Percentiles rank a stretch among this genome's conserved stretches.
phyloP scores from a whole-genome alignment of 805 yeast genomes.

The Saccharomycopsis synnaedendra region DNA sequence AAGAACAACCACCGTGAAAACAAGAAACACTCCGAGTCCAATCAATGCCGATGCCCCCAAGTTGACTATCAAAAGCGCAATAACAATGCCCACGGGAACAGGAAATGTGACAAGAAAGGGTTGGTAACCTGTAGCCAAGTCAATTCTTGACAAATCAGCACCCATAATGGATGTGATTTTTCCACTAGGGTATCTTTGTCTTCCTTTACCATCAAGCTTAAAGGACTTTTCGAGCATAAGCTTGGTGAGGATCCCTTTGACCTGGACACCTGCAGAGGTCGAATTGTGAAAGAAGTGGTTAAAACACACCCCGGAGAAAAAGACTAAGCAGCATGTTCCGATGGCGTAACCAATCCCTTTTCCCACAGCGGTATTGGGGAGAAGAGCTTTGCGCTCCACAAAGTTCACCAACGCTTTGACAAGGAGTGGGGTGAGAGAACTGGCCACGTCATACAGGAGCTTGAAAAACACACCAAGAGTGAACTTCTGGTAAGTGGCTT shows the following conservation, averaged over 20 bases:
- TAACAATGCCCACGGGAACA: conserved; percentile 47
- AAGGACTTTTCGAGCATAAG: conserved; percentile 57
- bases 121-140: conserved; percentile 52
- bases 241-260: conserved; percentile 53
- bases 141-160: conserved; percentile 66
- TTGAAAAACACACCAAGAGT: conserved; percentile 29
- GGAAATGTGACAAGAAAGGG: conserved; percentile 47
- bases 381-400: conserved; percentile 30
- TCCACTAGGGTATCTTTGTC: conserved; percentile 44
- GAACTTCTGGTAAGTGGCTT: conserved; percentile 38
- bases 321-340: conserved; percentile 37
- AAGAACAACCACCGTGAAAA: conserved; percentile 14
- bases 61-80: conserved; percentile 51
- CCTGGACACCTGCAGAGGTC: conserved; percentile 53
- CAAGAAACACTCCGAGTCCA: conserved; percentile 43
- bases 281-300: conserved; percentile 43
- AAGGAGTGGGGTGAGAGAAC: conserved; percentile 42
- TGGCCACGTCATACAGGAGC: conserved; percentile 33
- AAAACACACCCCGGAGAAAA: conserved; percentile 26
- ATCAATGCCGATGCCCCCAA: conserved; percentile 62
- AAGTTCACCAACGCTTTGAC: conserved; percentile 43
- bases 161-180: conserved; percentile 64
- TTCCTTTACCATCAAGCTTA: conserved; percentile 39
- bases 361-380: background rate
- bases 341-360: conserved; percentile 52